phyloP scores from a whole-genome alignment of 202 grass and related monocot genomes.

The Schoenoplectus tabernaemontani region DNA sequence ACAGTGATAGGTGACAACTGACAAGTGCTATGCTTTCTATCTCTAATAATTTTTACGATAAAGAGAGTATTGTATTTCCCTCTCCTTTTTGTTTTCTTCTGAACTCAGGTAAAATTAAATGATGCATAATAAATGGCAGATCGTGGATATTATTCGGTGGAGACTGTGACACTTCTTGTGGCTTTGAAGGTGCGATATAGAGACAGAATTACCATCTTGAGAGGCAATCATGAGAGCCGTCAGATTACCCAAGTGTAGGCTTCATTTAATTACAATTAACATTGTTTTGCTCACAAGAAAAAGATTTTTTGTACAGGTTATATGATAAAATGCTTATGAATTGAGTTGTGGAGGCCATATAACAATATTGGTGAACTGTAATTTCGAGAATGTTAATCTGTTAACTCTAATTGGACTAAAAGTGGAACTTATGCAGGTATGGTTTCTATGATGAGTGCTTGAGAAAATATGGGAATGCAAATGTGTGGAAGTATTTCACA shows the following conservation, averaged over 20 bases:
- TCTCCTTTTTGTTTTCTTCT: neutral
- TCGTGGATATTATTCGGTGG: constrained; percentile 89
- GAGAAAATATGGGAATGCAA: constrained; percentile 97
- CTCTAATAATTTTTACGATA: too few relatives aligned
- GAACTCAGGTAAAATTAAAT: neutral
- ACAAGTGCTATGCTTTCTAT: neutral
- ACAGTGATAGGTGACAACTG: neutral
- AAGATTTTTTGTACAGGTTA: too few relatives aligned
- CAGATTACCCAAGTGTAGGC: constrained; percentile 97
- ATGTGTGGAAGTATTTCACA: constrained; percentile 95
- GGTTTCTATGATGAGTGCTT: constrained; percentile 96
- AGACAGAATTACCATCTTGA: constrained; percentile 92
- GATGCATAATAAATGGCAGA: constrained; percentile 44
- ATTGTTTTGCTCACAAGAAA: neutral
- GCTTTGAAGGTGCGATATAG: constrained; percentile 87
- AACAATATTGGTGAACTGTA: too few relatives aligned
- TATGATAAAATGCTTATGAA: neutral
- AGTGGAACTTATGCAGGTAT: constrained; percentile 45
- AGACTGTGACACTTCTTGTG: constrained; percentile 75
- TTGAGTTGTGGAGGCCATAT: too few relatives aligned
- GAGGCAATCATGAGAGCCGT: constrained; percentile 94
- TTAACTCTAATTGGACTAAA: neutral
- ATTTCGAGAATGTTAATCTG: neutral
- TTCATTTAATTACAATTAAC: constrained; percentile 1
- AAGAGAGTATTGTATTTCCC: too few relatives aligned